Evolutionary conservation across 805 yeast genomes (phyloP).

Genomic region (Myxozyma neotropica): DNA sequence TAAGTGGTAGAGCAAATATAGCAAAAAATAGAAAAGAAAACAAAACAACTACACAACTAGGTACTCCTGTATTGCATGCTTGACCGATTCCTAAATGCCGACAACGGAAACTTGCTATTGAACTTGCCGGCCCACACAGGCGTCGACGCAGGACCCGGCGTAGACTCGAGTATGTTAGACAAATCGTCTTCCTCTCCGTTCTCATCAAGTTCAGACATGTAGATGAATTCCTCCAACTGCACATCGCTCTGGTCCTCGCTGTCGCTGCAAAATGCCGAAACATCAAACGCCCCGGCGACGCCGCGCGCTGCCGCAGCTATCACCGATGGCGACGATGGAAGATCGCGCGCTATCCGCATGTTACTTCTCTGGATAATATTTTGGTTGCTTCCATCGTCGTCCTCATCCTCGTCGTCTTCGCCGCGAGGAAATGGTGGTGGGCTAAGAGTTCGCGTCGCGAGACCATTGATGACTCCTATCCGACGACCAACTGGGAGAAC

Average conservation of each 20-base stretch:
- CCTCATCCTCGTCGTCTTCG: slow-evolving; percentile 13
- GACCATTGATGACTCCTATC: slow-evolving; percentile 92
- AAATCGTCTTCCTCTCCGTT: slow-evolving; percentile 47
- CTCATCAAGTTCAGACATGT: slow-evolving; percentile 84
- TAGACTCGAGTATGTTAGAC: slow-evolving; percentile 6
- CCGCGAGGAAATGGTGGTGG: slow-evolving; percentile 46
- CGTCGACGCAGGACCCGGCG: slow-evolving; percentile 38
- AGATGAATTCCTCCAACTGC: slow-evolving; percentile 77
- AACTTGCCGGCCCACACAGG: slow-evolving; percentile 43
- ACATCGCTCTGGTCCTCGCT: slow-evolving; percentile 48
- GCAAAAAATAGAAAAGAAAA: neutral
- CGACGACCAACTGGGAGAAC: slow-evolving; percentile 74
- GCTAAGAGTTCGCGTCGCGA: slow-evolving; percentile 79
- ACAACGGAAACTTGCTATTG: slow-evolving; percentile 68
- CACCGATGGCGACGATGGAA: slow-evolving; percentile 20
- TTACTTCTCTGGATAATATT: neutral
- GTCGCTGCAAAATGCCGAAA: slow-evolving; percentile 38
- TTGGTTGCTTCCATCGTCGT: neutral
- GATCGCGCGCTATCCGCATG: slow-evolving; percentile 1
- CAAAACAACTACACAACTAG: slow-evolving; percentile 7
- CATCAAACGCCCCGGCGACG: slow-evolving; percentile 5
- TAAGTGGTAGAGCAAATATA: neutral
- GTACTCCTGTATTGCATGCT: slow-evolving; percentile 34
- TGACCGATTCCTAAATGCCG: slow-evolving; percentile 88
- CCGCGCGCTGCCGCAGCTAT: slow-evolving; percentile 36